A percentile compares a stretch with the other conserved stretches of the same genome.
Evolutionary conservation across 148 eudicot species (phyloP).

Genomic region (Cornus kousa): DNA sequence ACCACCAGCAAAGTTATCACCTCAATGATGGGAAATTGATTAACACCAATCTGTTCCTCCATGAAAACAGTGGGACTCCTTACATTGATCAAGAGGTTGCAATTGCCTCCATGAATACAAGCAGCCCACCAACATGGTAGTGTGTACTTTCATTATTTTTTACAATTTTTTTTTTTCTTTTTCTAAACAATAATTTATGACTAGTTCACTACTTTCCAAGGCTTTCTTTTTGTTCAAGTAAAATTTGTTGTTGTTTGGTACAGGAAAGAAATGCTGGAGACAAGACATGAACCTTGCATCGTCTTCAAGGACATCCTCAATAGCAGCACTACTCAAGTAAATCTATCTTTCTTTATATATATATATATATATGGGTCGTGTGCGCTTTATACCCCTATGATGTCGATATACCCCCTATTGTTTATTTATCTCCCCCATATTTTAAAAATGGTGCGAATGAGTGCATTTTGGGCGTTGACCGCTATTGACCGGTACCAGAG

Average conservation of each 20-base stretch:
- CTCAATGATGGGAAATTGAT: background rate
- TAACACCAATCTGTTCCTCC: background rate
- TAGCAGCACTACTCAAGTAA: slow-evolving; percentile 5
- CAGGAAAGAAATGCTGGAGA: slow-evolving; percentile 12
- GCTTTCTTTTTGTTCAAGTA: too few relatives aligned
- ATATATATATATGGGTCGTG: too few relatives aligned
- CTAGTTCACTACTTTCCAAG: too few relatives aligned
- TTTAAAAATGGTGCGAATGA: too few relatives aligned
- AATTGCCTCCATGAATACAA: background rate
- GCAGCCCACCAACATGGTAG: slow-evolving; percentile 8
- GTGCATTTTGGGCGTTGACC: too few relatives aligned
- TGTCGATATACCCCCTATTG: too few relatives aligned
- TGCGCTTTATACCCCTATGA: too few relatives aligned
- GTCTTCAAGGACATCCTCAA: slow-evolving; percentile 1
- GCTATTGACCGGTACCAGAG: too few relatives aligned
- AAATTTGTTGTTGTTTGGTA: background rate
- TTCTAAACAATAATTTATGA: background rate
- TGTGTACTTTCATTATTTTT: background rate
- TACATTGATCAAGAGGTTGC: too few relatives aligned
- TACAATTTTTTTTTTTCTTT: too few relatives aligned
- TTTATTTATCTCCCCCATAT: too few relatives aligned
- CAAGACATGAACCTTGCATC: background rate
- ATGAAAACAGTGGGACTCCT: background rate
- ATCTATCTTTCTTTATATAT: background rate
- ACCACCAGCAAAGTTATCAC: background rate